Conservation (phyloP, 2,329 filamentous ascomycete species). For the Cordyceps cicadae region DNA sequence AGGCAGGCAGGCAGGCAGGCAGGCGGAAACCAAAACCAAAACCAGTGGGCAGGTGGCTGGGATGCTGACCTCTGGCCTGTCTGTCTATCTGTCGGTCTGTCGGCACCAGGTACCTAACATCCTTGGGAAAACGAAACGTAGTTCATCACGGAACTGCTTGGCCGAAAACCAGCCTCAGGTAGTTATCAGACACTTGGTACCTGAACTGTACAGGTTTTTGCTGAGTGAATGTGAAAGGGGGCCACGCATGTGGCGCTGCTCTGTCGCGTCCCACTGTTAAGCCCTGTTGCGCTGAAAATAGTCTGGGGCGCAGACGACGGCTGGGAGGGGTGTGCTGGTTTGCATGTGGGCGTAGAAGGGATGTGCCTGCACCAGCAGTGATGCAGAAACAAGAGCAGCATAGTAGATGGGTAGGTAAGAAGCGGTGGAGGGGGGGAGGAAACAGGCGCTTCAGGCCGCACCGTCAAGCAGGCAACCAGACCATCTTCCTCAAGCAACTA, state of each 20-base stretch:
- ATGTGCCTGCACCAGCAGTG: no score
- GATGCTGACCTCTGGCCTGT: background rate
- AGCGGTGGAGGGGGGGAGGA: background rate
- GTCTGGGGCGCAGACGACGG: slow-evolving; percentile 1
- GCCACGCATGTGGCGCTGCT: slow-evolving; percentile 1
- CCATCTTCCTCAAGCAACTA: background rate
- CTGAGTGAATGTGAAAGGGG: background rate
- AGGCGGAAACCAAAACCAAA: background rate
- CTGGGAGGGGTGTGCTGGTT: background rate
- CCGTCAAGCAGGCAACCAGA: background rate
- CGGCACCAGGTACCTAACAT: background rate
- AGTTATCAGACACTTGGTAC: background rate
- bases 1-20: background rate
- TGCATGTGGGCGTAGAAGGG: background rate
- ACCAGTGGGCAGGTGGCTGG: background rate
- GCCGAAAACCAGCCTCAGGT: background rate
- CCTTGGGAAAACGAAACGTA: no score
- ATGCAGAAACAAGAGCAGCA: no score
- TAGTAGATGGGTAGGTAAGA: no score
- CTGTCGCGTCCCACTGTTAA: slow-evolving; percentile 9
- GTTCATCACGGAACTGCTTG: background rate
- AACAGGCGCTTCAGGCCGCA: background rate
- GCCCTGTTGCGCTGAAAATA: slow-evolving; percentile 12
- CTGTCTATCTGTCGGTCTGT: no score
- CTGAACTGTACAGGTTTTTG: background rate